Base-by-base conservation (phyloP, 2,329 filamentous ascomycete species). In the Diplodia corticola region DNA sequence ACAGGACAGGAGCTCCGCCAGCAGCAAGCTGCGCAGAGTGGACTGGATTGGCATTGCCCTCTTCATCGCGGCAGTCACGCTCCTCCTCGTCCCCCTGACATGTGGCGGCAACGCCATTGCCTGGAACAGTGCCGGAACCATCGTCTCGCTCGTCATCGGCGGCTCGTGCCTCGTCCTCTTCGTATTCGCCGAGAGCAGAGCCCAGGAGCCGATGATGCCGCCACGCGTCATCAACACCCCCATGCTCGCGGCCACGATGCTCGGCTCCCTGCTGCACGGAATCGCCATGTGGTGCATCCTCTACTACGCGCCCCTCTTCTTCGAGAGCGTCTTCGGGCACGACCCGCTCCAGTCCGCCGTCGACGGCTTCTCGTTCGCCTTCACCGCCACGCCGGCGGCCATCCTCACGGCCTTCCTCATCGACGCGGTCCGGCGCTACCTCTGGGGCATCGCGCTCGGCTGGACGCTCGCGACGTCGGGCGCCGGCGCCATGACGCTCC, bases 281-380 rank as follows among this genome's bases (percentile, higher is more conserved):
- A 66, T 80, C 5, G 69, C 80, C 12, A 64, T 75, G 7, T 76
- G 76, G 53, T 80, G 79, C 74, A 65, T 72, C 4, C 69, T 77
- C 24, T 80, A 76, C 71, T 82, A 81, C 68, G 64, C 82, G 0
- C 80, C 82, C 0, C 69, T 83, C 5, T 84, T 81, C 69, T 82
- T 83, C 69, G 80, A 83, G 65, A 75, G 74, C 0, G 78, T 83
- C 0, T 71, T 73, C 6, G 59, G 71, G 1, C 73, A 74, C 9
- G 72, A 73, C 0, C 76, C 82, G 0, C 68, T 71, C 0, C 67
- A 73, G 0, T 72, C 79, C 0, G 80, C 77, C 1, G 71, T 80
- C 0, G 69, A 73, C 12, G 65, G 79, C 30, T 73, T 81, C 2
- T 68, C 71, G 10, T 73, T 69, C 4, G 48, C 76, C 22, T 67